A percentile compares a stretch with the other conserved stretches of the same genome.
Evolutionary conservation across 768 basidiomycete genomes (phyloP).

Genomic region (Boletus sp.): DNA sequence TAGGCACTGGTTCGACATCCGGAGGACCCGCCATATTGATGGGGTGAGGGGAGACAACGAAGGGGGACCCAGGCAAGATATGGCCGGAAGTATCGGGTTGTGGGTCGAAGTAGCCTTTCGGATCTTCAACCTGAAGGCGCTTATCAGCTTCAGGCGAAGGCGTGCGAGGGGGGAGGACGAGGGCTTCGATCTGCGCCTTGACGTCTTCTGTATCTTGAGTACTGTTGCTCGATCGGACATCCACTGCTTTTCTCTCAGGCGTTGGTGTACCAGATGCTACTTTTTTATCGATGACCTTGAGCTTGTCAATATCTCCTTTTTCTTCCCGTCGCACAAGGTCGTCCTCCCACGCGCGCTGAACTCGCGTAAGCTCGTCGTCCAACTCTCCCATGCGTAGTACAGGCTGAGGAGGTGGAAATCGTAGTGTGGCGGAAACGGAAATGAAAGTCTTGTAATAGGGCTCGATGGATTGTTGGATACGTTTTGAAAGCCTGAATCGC

Average conservation of each 20-base stretch:
- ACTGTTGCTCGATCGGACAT: conserved; percentile 2
- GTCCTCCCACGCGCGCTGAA: conserved; percentile 82
- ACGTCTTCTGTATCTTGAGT: conserved; percentile 46
- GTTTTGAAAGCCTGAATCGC: conserved; percentile 61
- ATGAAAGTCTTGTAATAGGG: conserved; percentile 86
- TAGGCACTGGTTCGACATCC: conserved; percentile 37
- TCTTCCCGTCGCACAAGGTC: conserved; percentile 79
- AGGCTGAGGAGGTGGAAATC: conserved; percentile 90
- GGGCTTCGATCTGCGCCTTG: conserved; percentile 63
- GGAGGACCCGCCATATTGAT: conserved; percentile 26
- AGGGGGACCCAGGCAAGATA: conserved; percentile 28
- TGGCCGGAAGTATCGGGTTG: conserved; percentile 30
- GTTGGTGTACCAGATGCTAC: conserved; percentile 28
- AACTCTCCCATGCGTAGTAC: conserved; percentile 85
- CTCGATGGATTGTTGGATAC: conserved; percentile 78
- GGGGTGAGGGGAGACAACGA: conserved; percentile 32
- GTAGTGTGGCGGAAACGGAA: conserved; percentile 88
- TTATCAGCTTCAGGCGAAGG: conserved; percentile 35
- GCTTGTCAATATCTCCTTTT: conserved; percentile 32
- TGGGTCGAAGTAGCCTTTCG: conserved; percentile 44
- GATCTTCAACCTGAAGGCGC: conserved; percentile 29
- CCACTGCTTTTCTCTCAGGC: conserved; percentile 22
- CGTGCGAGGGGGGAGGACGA: conserved; percentile 38
- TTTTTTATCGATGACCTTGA: conserved; percentile 14
- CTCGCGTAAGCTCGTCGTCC: conserved; percentile 68